Percentiles rank a stretch among this genome's conserved stretches.
phyloP scores from a whole-genome alignment of 805 yeast genomes.

The Candida dajiaensis region DNA sequence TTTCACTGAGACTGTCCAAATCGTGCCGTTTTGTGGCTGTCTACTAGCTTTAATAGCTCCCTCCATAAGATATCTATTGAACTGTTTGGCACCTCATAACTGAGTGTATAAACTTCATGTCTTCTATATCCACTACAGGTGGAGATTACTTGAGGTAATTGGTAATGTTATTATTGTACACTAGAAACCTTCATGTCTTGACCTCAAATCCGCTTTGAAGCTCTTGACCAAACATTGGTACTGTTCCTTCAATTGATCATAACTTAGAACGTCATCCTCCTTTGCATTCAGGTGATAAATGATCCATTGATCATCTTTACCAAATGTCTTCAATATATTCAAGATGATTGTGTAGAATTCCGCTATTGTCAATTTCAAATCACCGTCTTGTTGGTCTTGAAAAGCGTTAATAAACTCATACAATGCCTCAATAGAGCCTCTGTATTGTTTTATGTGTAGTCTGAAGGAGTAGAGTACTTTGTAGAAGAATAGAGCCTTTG shows the following conservation, averaged over 20 bases:
- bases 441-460: conserved; percentile 40
- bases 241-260: conserved; percentile 4
- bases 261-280: conserved; percentile 18
- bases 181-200: neutral
- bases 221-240: neutral
- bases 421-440: conserved; percentile 42
- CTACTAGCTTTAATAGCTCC: too few species aligned
- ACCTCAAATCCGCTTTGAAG: neutral
- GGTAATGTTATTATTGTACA: neutral
- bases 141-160: too few species aligned
- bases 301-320: conserved; percentile 36
- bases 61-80: too few species aligned
- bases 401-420: conserved; percentile 33
- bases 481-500: conserved; percentile 36
- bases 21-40: too few species aligned
- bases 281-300: conserved; percentile 21
- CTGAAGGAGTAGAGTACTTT: conserved; percentile 48
- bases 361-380: conserved; percentile 15
- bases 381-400: conserved; percentile 2
- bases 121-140: too few species aligned
- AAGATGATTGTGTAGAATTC: conserved; percentile 35
- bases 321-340: conserved; percentile 32
- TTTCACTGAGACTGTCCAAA: too few species aligned
- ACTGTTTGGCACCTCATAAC: too few species aligned
- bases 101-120: too few species aligned